phyloP scores from a whole-genome alignment of 768 basidiomycete genomes.

The Kondoa malvinella region DNA sequence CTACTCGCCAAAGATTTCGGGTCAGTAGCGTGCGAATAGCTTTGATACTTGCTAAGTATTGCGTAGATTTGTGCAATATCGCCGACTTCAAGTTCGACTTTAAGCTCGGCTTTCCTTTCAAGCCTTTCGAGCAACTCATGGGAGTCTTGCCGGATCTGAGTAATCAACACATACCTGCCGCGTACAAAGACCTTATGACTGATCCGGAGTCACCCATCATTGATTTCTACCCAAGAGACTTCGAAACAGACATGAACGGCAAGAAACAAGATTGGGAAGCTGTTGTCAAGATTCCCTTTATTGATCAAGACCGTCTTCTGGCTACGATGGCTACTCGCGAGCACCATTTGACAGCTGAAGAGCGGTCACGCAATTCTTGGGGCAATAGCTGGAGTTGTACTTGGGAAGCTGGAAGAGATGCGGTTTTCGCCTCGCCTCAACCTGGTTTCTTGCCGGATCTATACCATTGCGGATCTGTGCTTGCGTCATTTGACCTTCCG shows the following conservation, averaged over 20 bases:
- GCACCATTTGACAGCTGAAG: conserved; percentile 46
- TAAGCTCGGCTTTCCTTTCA: conserved; percentile 72
- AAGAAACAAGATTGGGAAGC: conserved; percentile 99
- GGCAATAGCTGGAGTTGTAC: conserved; percentile 67
- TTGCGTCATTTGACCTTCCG: conserved; percentile 73
- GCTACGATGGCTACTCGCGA: conserved; percentile 49
- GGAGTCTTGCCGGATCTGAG: conserved; percentile 87
- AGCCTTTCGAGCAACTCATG: conserved; percentile 91
- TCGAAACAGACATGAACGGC: conserved; percentile 85
- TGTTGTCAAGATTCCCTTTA: conserved; percentile 95
- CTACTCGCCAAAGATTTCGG: conserved; percentile 89
- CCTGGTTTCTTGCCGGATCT: conserved; percentile 90
- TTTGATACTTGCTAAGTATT: conserved; percentile 10
- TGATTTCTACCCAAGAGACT: conserved; percentile 84
- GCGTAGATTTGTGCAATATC: conserved; percentile 44
- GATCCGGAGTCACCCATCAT: conserved; percentile 67
- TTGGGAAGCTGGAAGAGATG: conserved; percentile 46
- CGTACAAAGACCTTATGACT: conserved; percentile 84
- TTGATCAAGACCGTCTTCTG: conserved; percentile 60
- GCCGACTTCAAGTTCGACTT: conserved; percentile 72
- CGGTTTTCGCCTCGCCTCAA: conserved; percentile 52
- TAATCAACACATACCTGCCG: conserved; percentile 67
- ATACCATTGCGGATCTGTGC: conserved; percentile 56
- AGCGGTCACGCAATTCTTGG: conserved; percentile 54
- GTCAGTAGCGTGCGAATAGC: conserved; percentile 35